Base-by-base conservation (phyloP, 768 basidiomycete species). In the Suillus placidus region DNA sequence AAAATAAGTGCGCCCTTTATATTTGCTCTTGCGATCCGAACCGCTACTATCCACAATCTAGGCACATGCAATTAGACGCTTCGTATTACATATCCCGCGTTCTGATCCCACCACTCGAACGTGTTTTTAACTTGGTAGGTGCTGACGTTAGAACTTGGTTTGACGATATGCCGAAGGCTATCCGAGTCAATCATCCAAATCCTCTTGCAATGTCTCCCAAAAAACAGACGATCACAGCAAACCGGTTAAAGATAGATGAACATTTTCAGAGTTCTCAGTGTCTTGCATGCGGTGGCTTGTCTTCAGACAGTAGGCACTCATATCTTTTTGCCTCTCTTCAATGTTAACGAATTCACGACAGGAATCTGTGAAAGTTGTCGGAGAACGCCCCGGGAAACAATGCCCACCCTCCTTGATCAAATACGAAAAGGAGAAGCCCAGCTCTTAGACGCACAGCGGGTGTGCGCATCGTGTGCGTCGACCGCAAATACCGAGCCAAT, bases 61-160 rank as follows among this genome's bases (percentile, higher is more conserved):
- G 91, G 47, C 84, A 89, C 66, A 78, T 87, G 54, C 87, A 87
- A 23, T 84, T 98, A n/a, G 96, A 99, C 71, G 90, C 89, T 6
- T 75, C 82, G 13, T 97, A 98, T 75, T 99, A 99, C 75, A 96
- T 99, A 71, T 84, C 86, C 0, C 82, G 86, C 54, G 88, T 95
- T 18, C 82, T 99, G 55, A 94, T 99, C 52, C 94, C 94, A 10
- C 95, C 97, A 0, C 74, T 99, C 68, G 91, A 93, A 65, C 86
- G 97, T 55, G 86, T 99, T 54, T 94, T 99, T 81, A 94, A 91
- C 38, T 86, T 99, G 30, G 83, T 96, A 40, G 96, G 97, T 18
- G 94, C 91, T 10, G 91, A 97, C 73, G 89, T 97, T 34, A 84
- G 85, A 61, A 80, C 83, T 51, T 99, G 97, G 97, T 98, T 88